phyloP scores from a whole-genome alignment of 805 yeast species.

The Yamadazyma ubonensis region DNA sequence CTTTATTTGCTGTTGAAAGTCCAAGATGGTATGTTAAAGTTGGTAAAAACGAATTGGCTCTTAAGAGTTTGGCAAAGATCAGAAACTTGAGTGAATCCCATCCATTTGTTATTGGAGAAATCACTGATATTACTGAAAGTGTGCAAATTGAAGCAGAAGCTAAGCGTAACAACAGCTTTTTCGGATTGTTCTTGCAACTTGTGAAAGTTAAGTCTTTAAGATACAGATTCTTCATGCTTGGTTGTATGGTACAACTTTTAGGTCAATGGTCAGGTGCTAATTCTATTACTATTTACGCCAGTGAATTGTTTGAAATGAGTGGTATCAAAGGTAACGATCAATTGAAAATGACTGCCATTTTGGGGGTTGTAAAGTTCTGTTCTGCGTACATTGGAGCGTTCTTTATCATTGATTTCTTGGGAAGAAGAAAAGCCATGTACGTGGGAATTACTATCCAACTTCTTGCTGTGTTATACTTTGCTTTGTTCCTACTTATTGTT shows the following conservation, averaged over 20 bases:
- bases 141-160: constrained; percentile 35
- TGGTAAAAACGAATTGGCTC: constrained; percentile 41
- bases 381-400: constrained; percentile 52
- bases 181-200: constrained; percentile 32
- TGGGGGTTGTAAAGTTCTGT: constrained; percentile 53
- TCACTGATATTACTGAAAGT: constrained; percentile 51
- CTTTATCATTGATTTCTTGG: constrained; percentile 53
- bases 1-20: constrained; percentile 46
- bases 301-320: constrained; percentile 48
- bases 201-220: constrained; percentile 32
- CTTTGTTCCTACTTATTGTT: constrained; percentile 44
- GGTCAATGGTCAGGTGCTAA: constrained; percentile 64
- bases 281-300: constrained; percentile 56
- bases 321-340: constrained; percentile 45
- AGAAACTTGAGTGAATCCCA: constrained; percentile 47
- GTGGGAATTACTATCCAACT: constrained; percentile 48
- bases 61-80: constrained; percentile 37
- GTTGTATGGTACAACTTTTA: constrained; percentile 44
- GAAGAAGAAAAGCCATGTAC: constrained; percentile 50
- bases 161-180: constrained; percentile 22
- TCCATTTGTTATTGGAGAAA: constrained; percentile 50
- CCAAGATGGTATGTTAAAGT: constrained; percentile 53
- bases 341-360: constrained; percentile 48
- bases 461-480: constrained; percentile 44
- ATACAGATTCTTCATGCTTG: constrained; percentile 45